Percentiles rank a stretch among this genome's conserved stretches.
These are phyloP conservation scores for Casuarina glauca DNA, from an alignment of 306 rosid species.

Conservation along the genomic window DNA sequence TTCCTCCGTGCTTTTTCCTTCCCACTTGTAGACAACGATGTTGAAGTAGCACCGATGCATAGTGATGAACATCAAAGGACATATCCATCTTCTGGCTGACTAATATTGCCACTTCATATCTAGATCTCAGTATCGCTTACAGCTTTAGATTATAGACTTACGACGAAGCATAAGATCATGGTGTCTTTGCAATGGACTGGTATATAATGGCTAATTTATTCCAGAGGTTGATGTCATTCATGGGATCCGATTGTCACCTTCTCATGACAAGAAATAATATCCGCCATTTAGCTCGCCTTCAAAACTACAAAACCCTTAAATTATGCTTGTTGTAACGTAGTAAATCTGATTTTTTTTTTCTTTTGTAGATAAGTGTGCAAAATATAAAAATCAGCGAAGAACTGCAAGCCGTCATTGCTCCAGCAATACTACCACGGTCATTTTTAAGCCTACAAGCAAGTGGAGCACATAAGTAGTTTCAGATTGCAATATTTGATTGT, in stretches of 20 bases:
- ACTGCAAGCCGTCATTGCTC: slow-evolving; percentile 85
- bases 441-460: too few relatives aligned
- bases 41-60: too few relatives aligned
- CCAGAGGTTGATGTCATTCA: slow-evolving; percentile 11
- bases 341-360: slow-evolving; percentile 36
- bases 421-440: slow-evolving; percentile 44
- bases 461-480: too few relatives aligned
- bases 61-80: too few relatives aligned
- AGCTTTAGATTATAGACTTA: slow-evolving; percentile 1
- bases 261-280: slow-evolving; percentile 1
- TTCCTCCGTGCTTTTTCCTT: too few relatives aligned
- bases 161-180: slow-evolving; percentile 3
- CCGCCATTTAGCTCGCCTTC: background rate
- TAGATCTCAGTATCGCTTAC: background rate
- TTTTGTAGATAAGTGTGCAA: slow-evolving; percentile 77
- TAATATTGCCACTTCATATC: background rate
- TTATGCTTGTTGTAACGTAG: slow-evolving; percentile 10
- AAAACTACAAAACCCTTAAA: background rate
- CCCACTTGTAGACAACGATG: too few relatives aligned
- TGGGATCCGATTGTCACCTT: slow-evolving; percentile 7
- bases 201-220: slow-evolving; percentile 6
- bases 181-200: background rate
- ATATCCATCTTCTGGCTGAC: background rate
- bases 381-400: slow-evolving; percentile 74
- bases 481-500: too few relatives aligned